Conservation (phyloP, 495 filamentous ascomycete species). For the Trichoderma virens region DNA sequence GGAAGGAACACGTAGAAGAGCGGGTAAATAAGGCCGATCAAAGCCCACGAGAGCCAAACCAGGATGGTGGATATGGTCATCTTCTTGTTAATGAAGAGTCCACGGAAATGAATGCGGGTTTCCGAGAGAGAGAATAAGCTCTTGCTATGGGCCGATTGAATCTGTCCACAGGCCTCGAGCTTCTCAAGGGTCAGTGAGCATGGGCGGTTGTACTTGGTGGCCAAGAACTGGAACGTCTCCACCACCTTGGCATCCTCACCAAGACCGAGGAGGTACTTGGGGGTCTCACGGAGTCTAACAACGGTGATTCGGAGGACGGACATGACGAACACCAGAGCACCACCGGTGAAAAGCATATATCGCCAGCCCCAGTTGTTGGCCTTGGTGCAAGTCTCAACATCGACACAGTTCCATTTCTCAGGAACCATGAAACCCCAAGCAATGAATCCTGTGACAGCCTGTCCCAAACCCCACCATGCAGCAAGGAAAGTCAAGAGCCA, state of each 20-base stretch:
- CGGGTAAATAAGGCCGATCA: constrained; percentile 62
- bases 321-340: constrained; percentile 59
- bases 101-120: constrained; percentile 48
- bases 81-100: constrained; percentile 53
- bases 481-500: constrained; percentile 69
- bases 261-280: constrained; percentile 60
- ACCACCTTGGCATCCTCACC: constrained; percentile 58
- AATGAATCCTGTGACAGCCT: constrained; percentile 59
- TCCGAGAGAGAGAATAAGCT: constrained; percentile 42
- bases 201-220: constrained; percentile 52
- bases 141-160: constrained; percentile 31
- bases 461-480: constrained; percentile 73
- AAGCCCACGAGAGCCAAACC: constrained; percentile 63
- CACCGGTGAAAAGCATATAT: constrained; percentile 61
- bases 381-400: constrained; percentile 48
- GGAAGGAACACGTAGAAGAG: constrained; percentile 64
- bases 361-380: constrained; percentile 74
- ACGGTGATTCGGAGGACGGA: constrained; percentile 58
- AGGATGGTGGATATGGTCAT: constrained; percentile 54
- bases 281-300: constrained; percentile 61
- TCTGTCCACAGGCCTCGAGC: constrained; percentile 44
- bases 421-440: constrained; percentile 66
- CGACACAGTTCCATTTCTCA: constrained; percentile 47
- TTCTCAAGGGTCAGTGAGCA: constrained; percentile 56
- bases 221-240: constrained; percentile 51